These are phyloP conservation scores for Ligustrum vulgare DNA, from an alignment of 257 asterid genomes.

Conservation along the genomic window DNA sequence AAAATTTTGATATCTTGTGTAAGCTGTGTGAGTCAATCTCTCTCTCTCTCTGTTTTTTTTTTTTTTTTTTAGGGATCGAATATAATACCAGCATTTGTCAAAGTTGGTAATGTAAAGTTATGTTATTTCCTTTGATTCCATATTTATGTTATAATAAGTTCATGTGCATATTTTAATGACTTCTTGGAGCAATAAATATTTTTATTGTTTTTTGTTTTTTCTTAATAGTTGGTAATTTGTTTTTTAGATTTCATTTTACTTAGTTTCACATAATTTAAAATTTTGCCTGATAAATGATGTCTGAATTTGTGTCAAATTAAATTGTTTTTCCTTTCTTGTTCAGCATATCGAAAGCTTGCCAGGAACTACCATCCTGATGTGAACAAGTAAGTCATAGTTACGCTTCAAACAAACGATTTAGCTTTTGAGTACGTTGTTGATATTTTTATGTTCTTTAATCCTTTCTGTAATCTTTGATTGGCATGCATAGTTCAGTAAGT, in stretches of 20 bases:
- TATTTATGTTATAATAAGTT: slow-evolving; percentile 6
- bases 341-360: slow-evolving; percentile 98
- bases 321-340: slow-evolving; percentile 22
- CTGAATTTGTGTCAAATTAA: slow-evolving; percentile 1
- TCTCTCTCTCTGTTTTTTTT: neutral
- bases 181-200: neutral
- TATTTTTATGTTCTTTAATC: neutral
- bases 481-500: slow-evolving; percentile 3
- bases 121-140: neutral
- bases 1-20: neutral
- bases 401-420: slow-evolving; percentile 8
- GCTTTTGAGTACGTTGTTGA: slow-evolving; percentile 12
- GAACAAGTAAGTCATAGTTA: slow-evolving; percentile 64
- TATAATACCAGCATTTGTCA: slow-evolving; percentile 5
- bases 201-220: neutral
- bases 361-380: slow-evolving; percentile 96
- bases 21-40: neutral
- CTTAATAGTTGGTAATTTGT: neutral
- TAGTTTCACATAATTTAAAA: slow-evolving; percentile 1
- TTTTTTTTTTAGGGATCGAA: neutral
- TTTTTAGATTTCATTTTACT: neutral
- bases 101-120: neutral
- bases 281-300: slow-evolving; percentile 8
- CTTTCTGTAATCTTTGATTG: neutral
- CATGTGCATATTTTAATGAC: slow-evolving; percentile 14